These are phyloP conservation scores for Dactylellina leptospora DNA, from an alignment of 2,329 filamentous ascomycete genomes.

Conservation along the genomic window DNA sequence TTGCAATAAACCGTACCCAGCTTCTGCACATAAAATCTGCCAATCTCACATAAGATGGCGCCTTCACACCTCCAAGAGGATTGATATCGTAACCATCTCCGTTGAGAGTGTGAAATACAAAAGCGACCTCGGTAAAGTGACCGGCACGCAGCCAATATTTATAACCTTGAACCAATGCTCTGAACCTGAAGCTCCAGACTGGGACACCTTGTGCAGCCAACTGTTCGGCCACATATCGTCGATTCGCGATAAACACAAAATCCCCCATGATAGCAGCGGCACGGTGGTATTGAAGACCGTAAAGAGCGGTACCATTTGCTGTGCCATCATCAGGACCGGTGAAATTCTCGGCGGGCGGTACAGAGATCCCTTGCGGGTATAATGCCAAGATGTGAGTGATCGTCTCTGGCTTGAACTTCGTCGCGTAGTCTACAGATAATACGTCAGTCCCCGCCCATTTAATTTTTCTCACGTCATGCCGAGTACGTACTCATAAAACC, in stretches of 20 bases:
- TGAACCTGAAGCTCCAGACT: constrained; percentile 72
- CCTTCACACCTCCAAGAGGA: constrained; percentile 51
- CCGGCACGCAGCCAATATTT: constrained; percentile 62
- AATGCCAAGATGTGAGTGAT: constrained; percentile 14
- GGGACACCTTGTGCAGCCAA: constrained; percentile 65
- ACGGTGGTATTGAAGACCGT: constrained; percentile 66
- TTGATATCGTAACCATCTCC: constrained; percentile 55
- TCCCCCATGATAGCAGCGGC: constrained; percentile 68
- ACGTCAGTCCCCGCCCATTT: too few species aligned
- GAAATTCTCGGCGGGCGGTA: constrained; percentile 34
- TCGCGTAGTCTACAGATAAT: too few species aligned
- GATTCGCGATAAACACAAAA: constrained; percentile 66
- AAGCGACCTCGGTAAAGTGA: constrained; percentile 65
- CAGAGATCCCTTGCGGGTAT: constrained; percentile 24
- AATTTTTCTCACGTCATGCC: too few species aligned
- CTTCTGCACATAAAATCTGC: constrained; percentile 31
- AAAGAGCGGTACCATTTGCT: constrained; percentile 57
- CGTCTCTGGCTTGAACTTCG: constrained; percentile 12
- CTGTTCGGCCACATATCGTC: constrained; percentile 65
- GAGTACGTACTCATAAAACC: constrained; percentile 14
- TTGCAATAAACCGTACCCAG: constrained; percentile 33
- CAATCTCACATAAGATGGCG: constrained; percentile 54
- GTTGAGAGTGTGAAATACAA: constrained; percentile 58
- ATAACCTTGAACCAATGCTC: constrained; percentile 65
- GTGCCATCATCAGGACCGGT: constrained; percentile 26